These are phyloP conservation scores for Mollisiaceae sp. DNA, from an alignment of 2,329 filamentous ascomycete species.

Conservation along the genomic window DNA sequence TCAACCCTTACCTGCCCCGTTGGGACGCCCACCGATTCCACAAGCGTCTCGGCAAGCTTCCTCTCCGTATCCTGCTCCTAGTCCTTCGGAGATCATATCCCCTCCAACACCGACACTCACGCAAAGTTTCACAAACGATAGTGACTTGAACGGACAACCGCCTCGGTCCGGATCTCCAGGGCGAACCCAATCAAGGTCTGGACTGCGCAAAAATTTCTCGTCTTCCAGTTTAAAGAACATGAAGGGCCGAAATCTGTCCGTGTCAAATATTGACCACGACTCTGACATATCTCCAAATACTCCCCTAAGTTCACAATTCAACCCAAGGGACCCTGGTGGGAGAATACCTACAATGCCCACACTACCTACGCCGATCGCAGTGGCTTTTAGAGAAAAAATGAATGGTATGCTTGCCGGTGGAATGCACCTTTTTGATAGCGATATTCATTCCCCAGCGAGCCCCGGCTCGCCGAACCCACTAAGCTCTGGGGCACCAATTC, in stretches of 20 bases:
- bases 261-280: slow-evolving; percentile 65
- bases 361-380: slow-evolving; percentile 69
- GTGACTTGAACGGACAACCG: slow-evolving; percentile 45
- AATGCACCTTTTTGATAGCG: slow-evolving; percentile 81
- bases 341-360: slow-evolving; percentile 62
- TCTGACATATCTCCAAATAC: slow-evolving; percentile 75
- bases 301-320: slow-evolving; percentile 63
- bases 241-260: slow-evolving; percentile 75
- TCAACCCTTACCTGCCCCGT: slow-evolving; percentile 22
- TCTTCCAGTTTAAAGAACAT: slow-evolving; percentile 73
- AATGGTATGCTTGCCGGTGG: slow-evolving; percentile 67
- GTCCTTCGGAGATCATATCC: slow-evolving; percentile 36
- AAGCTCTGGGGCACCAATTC: slow-evolving; percentile 70
- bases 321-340: slow-evolving; percentile 48
- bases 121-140: slow-evolving; percentile 38
- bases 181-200: slow-evolving; percentile 48
- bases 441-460: slow-evolving; percentile 71
- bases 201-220: slow-evolving; percentile 70
- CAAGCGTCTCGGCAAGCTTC: slow-evolving; percentile 38
- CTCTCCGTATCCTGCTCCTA: slow-evolving; percentile 35
- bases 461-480: slow-evolving; percentile 69
- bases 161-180: slow-evolving; percentile 59
- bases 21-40: slow-evolving; percentile 33
- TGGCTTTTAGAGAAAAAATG: slow-evolving; percentile 63
- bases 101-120: slow-evolving; percentile 42